phyloP scores from a whole-genome alignment of 2,329 filamentous ascomycete genomes.

The Thelonectria discophora region DNA sequence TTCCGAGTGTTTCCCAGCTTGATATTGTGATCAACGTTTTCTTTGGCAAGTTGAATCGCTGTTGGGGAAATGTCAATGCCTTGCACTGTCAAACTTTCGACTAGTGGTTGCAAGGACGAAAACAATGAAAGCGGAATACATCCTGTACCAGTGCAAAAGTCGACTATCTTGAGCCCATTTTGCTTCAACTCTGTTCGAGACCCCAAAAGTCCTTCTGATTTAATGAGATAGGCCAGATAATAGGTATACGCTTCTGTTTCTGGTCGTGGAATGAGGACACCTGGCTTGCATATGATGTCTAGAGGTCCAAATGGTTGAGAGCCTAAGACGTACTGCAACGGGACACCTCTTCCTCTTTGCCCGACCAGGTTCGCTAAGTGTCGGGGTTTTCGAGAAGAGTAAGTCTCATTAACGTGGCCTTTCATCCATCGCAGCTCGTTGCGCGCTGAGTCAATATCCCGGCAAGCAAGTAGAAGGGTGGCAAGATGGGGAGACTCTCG shows the following conservation, averaged over 20 bases:
- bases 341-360: constrained; percentile 68
- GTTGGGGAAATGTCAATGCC: constrained; percentile 77
- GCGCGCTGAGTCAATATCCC: constrained; percentile 68
- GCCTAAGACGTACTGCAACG: constrained; percentile 89
- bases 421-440: constrained; percentile 79
- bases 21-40: constrained; percentile 68
- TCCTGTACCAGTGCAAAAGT: constrained; percentile 90
- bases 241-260: constrained; percentile 77
- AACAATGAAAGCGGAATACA: constrained; percentile 86
- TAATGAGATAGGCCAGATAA: constrained; percentile 61
- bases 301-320: constrained; percentile 87
- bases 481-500: constrained; percentile 64
- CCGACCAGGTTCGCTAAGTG: constrained; percentile 55
- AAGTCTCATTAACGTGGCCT: constrained; percentile 60
- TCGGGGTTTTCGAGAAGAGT: constrained; percentile 20
- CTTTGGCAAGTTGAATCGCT: constrained; percentile 71
- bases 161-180: constrained; percentile 69
- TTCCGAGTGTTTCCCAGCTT: constrained; percentile 36
- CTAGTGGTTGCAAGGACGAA: constrained; percentile 60
- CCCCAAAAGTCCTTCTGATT: constrained; percentile 30
- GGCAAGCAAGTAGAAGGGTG: constrained; percentile 69
- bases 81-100: constrained; percentile 58
- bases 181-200: constrained; percentile 13
- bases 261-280: constrained; percentile 86
- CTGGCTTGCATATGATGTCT: constrained; percentile 77